These are phyloP conservation scores for Lachnellula hyalina DNA, from an alignment of 2,329 filamentous ascomycete species.

Conservation along the genomic window DNA sequence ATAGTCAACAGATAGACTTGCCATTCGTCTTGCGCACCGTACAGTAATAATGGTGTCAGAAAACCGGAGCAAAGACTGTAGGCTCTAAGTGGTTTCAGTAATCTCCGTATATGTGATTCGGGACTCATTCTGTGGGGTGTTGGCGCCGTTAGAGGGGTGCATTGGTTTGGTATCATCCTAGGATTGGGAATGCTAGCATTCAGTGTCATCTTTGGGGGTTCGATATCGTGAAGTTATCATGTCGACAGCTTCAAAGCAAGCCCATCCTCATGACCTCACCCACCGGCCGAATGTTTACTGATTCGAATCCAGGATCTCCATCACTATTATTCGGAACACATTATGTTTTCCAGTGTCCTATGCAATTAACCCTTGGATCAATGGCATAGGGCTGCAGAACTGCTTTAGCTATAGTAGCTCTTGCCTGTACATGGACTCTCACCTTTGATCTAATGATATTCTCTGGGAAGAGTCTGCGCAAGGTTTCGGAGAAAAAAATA, in stretches of 20 bases:
- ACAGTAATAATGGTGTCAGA: constrained; percentile 34
- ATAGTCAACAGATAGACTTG: constrained; percentile 23
- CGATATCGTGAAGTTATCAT: constrained; percentile 38
- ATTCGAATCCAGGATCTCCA: constrained; percentile 40
- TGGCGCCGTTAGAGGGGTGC: constrained; percentile 40
- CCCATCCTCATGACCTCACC: neutral
- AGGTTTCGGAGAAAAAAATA: constrained; percentile 4
- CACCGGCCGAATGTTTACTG: neutral
- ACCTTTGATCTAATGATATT: constrained; percentile 24
- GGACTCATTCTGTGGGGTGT: constrained; percentile 44
- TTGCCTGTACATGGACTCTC: constrained; percentile 14
- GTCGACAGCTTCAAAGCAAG: constrained; percentile 39
- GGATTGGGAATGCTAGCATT: constrained; percentile 40
- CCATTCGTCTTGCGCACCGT: constrained; percentile 33
- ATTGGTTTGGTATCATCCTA: constrained; percentile 39
- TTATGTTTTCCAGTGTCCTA: constrained; percentile 45
- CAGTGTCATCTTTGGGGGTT: constrained; percentile 18
- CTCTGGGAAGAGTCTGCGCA: constrained; percentile 2
- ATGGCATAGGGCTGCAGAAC: constrained; percentile 35
- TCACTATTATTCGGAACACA: constrained; percentile 41
- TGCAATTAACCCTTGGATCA: constrained; percentile 40
- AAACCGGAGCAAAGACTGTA: constrained; percentile 25
- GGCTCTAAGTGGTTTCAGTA: constrained; percentile 27
- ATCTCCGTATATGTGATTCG: constrained; percentile 38
- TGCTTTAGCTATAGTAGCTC: constrained; percentile 34